Evolutionary conservation across 1,284 basidiomycete species (phyloP).

Genomic region (Xerocomus cyaneibrunnescens): DNA sequence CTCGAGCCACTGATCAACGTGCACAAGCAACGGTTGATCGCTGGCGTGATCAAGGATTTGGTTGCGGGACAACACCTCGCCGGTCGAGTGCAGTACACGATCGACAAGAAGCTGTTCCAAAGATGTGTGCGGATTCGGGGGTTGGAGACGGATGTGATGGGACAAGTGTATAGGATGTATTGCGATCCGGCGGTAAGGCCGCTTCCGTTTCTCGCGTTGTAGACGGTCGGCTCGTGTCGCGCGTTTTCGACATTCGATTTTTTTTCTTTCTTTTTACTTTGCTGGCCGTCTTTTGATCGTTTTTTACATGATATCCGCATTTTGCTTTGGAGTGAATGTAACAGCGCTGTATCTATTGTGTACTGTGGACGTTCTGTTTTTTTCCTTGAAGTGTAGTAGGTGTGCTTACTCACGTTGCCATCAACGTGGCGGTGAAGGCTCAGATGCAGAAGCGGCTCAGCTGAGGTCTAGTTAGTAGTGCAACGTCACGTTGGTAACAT

Average conservation of each 20-base stretch:
- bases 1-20: constrained; percentile 87
- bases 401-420: too few species aligned
- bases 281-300: not conserved
- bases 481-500: too few species aligned
- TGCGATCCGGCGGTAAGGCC: constrained; percentile 20
- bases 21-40: constrained; percentile 81
- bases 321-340: constrained; percentile 14
- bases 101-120: constrained; percentile 74
- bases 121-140: constrained; percentile 71
- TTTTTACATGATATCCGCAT: constrained; percentile 8
- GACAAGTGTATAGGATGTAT: constrained; percentile 46
- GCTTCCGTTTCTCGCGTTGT: constrained; percentile 25
- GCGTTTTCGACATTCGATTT: not conserved
- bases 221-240: not conserved
- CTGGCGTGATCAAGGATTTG: constrained; percentile 72
- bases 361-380: too few species aligned
- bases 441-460: too few species aligned
- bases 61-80: constrained; percentile 82
- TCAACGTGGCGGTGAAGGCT: too few species aligned
- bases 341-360: constrained; percentile 23
- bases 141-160: constrained; percentile 52
- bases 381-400: too few species aligned
- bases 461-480: too few species aligned
- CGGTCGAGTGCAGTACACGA: constrained; percentile 62
- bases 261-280: not conserved